These are phyloP conservation scores for Ulvella scutata DNA, from an alignment of 139 green algal genomes.

Conservation along the genomic window DNA sequence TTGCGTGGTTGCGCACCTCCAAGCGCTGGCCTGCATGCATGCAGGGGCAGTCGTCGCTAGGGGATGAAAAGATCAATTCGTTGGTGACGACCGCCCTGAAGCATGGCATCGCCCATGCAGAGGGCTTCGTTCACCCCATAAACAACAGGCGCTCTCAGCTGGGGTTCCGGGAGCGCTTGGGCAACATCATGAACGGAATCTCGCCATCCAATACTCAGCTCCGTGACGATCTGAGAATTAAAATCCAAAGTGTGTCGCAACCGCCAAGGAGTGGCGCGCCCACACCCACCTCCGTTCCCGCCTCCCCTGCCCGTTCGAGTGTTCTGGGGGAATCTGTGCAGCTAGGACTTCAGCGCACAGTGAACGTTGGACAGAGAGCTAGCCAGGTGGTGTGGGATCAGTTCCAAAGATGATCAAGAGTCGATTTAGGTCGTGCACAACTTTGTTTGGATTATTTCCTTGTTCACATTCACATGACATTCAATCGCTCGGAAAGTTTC, in stretches of 20 bases:
- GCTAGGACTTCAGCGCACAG: background rate
- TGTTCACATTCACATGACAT: no score
- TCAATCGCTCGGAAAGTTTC: no score
- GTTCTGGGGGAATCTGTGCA: background rate
- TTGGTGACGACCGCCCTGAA: background rate
- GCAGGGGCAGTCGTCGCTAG: background rate
- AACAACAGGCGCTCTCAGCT: background rate
- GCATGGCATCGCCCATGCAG: background rate
- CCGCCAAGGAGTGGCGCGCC: background rate
- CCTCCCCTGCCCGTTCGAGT: background rate
- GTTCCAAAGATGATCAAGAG: no score
- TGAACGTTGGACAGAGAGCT: background rate
- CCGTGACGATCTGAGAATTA: background rate
- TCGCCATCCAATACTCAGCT: no score
- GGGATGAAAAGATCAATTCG: background rate
- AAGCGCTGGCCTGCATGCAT: background rate
- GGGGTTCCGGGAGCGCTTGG: background rate
- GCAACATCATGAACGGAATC: slow-evolving; percentile 1
- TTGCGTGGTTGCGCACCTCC: no score
- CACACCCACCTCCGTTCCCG: background rate
- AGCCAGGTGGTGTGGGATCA: no score
- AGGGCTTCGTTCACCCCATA: background rate
- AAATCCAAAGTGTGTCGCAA: background rate
- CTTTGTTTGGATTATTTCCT: no score
- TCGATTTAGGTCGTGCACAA: no score